phyloP scores from a whole-genome alignment of 108 stramenopile species.

The Cyclotella distinguenda region DNA sequence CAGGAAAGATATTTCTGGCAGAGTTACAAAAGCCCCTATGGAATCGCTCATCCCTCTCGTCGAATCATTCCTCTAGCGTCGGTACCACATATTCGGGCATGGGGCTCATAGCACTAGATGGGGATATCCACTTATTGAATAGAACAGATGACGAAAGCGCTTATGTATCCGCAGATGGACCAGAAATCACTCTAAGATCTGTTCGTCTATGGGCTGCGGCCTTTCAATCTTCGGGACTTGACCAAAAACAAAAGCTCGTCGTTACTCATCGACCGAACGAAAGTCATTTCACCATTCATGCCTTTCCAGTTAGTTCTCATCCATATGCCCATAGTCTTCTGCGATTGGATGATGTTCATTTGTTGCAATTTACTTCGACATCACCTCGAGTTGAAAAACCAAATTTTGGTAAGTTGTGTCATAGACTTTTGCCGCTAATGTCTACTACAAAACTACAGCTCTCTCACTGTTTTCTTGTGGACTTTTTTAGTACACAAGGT shows the following conservation, averaged over 20 bases:
- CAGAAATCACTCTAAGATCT: conserved; percentile 52
- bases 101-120: conserved; percentile 3
- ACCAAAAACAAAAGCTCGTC: conserved; percentile 23
- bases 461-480: no score
- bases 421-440: no score
- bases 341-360: conserved; percentile 50
- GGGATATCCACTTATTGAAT: conserved; percentile 4
- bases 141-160: background rate
- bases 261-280: conserved; percentile 46
- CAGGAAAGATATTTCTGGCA: conserved; percentile 67
- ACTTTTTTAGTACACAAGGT: conserved; percentile 53
- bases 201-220: conserved; percentile 61
- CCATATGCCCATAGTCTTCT: conserved; percentile 47
- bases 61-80: background rate
- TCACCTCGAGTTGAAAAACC: conserved; percentile 74
- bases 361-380: conserved; percentile 67
- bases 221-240: conserved; percentile 4
- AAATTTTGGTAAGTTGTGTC: no score
- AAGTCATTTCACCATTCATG: conserved; percentile 42
- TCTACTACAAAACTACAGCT: no score
- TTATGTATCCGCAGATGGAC: conserved; percentile 40
- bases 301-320: conserved; percentile 55
- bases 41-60: background rate
- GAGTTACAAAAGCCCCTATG: conserved; percentile 22
- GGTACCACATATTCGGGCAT: background rate